These are phyloP conservation scores for Dactylellina sp. DNA, from an alignment of 2,329 filamentous ascomycete species.

Conservation along the genomic window DNA sequence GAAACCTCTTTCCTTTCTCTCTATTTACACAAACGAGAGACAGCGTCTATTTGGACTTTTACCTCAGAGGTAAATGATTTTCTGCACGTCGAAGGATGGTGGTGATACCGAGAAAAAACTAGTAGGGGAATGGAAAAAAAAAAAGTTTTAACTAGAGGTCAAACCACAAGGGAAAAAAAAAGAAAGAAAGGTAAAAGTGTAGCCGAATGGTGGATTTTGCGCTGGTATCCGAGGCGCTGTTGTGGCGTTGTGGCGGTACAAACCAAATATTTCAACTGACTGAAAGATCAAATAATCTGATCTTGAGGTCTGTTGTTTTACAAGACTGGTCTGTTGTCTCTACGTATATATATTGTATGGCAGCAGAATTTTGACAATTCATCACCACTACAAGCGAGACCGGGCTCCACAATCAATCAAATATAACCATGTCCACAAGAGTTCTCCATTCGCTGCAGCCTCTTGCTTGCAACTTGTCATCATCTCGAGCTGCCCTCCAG, in stretches of 20 bases:
- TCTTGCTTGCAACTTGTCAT: conserved; percentile 30
- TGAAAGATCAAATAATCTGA: too few species aligned
- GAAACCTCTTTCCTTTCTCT: not conserved
- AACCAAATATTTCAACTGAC: conserved; percentile 38
- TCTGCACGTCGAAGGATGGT: not conserved
- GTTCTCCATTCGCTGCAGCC: conserved; percentile 28
- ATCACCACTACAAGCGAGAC: not conserved
- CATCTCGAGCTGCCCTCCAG: conserved; percentile 23
- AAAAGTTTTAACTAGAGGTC: not conserved
- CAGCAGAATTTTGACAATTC: too few species aligned
- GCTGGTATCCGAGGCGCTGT: too few species aligned
- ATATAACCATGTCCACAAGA: conserved; percentile 23
- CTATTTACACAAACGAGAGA: not conserved
- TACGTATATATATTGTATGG: too few species aligned
- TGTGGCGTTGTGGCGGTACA: conserved; percentile 22
- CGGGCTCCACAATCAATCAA: not conserved
- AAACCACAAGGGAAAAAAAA: conserved; percentile 4
- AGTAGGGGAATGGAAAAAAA: not conserved
- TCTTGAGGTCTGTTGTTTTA: too few species aligned
- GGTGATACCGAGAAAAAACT: too few species aligned
- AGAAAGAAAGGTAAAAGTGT: not conserved
- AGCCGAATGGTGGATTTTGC: not conserved
- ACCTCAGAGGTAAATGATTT: not conserved
- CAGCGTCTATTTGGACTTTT: not conserved
- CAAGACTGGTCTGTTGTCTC: too few species aligned